phyloP scores from a whole-genome alignment of 306 rosid genomes.

The Ormosia emarginata region DNA sequence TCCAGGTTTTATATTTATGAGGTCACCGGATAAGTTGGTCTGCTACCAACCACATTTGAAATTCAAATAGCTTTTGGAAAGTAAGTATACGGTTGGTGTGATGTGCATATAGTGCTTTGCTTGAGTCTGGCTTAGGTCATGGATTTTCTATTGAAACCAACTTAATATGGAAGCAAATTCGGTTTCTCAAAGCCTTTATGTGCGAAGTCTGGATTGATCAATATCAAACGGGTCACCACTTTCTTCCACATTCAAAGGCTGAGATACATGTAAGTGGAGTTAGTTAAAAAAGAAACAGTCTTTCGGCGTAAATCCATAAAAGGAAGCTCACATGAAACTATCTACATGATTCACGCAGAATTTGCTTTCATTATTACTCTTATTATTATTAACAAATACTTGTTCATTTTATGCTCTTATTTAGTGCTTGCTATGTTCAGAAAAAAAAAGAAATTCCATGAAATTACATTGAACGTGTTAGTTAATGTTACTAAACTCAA shows the following conservation, averaged over 20 bases:
- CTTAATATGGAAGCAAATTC: conserved; percentile 28
- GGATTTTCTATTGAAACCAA: conserved; percentile 8
- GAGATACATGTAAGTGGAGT: conserved; percentile 41
- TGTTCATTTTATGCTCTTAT: not conserved
- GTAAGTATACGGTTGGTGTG: conserved; percentile 40
- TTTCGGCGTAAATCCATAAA: conserved; percentile 33
- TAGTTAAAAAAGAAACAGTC: conserved; percentile 29
- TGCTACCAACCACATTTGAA: conserved; percentile 44
- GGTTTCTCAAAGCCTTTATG: conserved; percentile 15
- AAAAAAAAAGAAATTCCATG: not conserved
- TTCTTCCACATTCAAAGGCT: conserved; percentile 55
- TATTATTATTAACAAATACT: too few species aligned
- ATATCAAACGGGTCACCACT: conserved; percentile 25
- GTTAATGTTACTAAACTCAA: not conserved
- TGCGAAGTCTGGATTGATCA: conserved; percentile 21
- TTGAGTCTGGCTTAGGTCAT: conserved; percentile 12
- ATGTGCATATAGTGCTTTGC: conserved; percentile 14
- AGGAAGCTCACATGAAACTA: conserved; percentile 35
- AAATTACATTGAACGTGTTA: not conserved
- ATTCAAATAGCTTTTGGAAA: conserved; percentile 39
- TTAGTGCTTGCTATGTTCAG: not conserved
- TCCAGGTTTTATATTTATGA: conserved; percentile 43
- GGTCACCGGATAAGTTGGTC: conserved; percentile 27
- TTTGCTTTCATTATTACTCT: not conserved
- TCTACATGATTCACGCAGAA: conserved; percentile 25